phyloP scores from a whole-genome alignment of 2,329 filamentous ascomycete species.

The Hypoxylon sp. region DNA sequence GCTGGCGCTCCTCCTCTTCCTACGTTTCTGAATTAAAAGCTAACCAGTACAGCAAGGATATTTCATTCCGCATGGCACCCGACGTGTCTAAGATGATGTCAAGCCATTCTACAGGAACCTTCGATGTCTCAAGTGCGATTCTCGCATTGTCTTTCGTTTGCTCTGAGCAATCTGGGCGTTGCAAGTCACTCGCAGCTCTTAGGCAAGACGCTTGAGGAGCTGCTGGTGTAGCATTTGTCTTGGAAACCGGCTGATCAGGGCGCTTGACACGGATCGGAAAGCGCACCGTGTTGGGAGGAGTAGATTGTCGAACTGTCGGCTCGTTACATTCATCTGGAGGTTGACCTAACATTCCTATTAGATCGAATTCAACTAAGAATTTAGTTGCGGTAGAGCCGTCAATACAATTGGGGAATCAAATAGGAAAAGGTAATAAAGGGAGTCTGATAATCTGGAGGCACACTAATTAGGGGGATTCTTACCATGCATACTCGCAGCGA shows the following conservation, averaged over 20 bases:
- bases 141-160: not conserved
- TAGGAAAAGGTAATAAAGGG: not conserved
- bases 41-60: not conserved
- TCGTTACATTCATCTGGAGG: not conserved
- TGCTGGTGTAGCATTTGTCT: not conserved
- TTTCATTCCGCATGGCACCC: slow-evolving; percentile 32
- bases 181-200: not conserved
- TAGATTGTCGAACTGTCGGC: not conserved
- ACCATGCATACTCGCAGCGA: slow-evolving; percentile 22
- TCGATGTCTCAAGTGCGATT: slow-evolving; percentile 4
- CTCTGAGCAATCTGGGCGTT: no score
- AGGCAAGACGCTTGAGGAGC: not conserved
- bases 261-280: slow-evolving; percentile 30
- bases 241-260: not conserved
- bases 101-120: slow-evolving; percentile 42
- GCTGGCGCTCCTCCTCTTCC: slow-evolving; percentile 4
- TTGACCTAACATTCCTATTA: slow-evolving; percentile 9
- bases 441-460: not conserved
- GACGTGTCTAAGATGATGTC: slow-evolving; percentile 48
- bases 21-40: not conserved
- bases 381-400: not conserved
- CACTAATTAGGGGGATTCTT: slow-evolving; percentile 9
- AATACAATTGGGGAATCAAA: not conserved
- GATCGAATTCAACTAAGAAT: not conserved
- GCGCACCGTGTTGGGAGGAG: slow-evolving; percentile 9